Percentiles rank a stretch among this genome's conserved stretches.
Conservation (phyloP, 169 alveolate genomes). For the Amoebophrya sp. region DNA sequence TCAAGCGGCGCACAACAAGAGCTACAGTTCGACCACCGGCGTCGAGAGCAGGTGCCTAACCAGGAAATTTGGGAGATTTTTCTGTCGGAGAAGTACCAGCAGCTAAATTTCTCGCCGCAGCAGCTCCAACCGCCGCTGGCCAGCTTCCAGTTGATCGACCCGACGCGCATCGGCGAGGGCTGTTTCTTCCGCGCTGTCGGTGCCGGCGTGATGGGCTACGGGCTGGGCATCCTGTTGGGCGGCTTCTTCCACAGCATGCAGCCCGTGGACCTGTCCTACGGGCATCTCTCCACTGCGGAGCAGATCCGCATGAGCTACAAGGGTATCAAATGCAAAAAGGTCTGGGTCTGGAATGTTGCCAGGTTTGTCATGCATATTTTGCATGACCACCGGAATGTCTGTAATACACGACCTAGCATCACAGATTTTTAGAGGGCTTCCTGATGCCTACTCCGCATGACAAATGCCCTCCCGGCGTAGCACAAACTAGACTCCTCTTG, state of each 20-base stretch:
- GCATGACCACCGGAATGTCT: no score
- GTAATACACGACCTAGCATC: no score
- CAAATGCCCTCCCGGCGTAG: no score
- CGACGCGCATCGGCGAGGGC: neutral
- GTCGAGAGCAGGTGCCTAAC: no score
- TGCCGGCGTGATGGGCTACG: constrained; percentile 24
- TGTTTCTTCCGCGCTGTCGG: neutral
- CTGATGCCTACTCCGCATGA: no score
- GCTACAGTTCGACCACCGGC: no score
- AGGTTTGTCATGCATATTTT: no score
- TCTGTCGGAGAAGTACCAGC: neutral
- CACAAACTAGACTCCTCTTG: no score
- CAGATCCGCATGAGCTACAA: neutral
- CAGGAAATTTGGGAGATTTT: neutral
- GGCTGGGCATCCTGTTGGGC: neutral
- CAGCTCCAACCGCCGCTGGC: neutral
- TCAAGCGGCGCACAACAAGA: no score
- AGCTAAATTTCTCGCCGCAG: neutral
- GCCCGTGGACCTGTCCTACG: neutral
- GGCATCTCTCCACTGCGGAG: neutral
- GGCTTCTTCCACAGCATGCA: neutral
- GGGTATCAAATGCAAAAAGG: no score
- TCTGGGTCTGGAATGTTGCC: no score
- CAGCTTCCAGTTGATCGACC: neutral
- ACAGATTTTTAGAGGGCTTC: no score